Conservation (phyloP, 2,329 filamentous ascomycete genomes). For the Onygenales sp. region DNA sequence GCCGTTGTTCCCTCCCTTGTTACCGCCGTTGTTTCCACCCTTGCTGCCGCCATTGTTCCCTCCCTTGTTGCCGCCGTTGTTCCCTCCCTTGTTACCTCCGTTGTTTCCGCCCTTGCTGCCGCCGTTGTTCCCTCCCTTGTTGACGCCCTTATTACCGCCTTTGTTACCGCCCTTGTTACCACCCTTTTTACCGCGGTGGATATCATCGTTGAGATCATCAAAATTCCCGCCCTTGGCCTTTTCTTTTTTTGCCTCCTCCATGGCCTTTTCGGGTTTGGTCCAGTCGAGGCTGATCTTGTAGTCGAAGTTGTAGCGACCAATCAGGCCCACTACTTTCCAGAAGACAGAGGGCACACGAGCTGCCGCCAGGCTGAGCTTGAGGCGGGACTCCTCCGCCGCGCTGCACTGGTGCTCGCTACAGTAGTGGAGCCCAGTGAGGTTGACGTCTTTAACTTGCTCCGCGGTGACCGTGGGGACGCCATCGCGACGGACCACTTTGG, state of each 20-base stretch:
- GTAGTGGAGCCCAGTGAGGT: background rate
- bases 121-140: background rate
- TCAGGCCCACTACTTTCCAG: slow-evolving; percentile 5
- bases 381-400: background rate
- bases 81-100: too few species aligned
- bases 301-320: slow-evolving; percentile 7
- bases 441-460: background rate
- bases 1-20: background rate
- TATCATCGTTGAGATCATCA: too few species aligned
- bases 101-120: background rate
- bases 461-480: background rate
- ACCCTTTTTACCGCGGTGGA: too few species aligned
- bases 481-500: slow-evolving; percentile 2
- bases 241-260: too few species aligned
- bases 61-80: background rate
- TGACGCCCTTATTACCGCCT: background rate
- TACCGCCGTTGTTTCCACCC: background rate
- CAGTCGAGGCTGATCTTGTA: slow-evolving; percentile 6
- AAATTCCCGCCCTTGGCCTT: too few species aligned
- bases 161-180: too few species aligned
- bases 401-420: slow-evolving; percentile 4
- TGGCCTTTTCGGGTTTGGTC: too few species aligned
- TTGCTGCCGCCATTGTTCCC: background rate
- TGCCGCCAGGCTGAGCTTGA: slow-evolving; percentile 3
- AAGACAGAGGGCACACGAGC: slow-evolving; percentile 2